Base-by-base conservation (phyloP, 2,329 filamentous ascomycete genomes). In the Diaporthe sp. region DNA sequence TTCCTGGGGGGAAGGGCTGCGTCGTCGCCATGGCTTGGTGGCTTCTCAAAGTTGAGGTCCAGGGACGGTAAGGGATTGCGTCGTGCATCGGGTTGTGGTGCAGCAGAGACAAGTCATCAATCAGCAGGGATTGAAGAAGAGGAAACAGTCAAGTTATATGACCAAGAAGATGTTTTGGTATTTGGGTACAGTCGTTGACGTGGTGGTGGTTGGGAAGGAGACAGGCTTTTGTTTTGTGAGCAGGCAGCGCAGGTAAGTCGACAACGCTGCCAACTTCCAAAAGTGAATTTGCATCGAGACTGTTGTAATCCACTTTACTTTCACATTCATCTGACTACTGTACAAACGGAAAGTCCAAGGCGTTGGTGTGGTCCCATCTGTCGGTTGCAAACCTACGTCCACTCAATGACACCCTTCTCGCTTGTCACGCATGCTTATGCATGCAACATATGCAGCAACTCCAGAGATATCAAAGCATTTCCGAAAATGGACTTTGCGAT, bases 11-110 rank as follows among this genome's bases (percentile, higher is more conserved):
- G 55, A 58, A 58, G 33, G 22, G 19, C 30, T 38, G 10, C 10
- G 35, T 7, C 1, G 35, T 13, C 2, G 2, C 1, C 8, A 3
- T 1, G n/a, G n/a, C 3, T 12, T 10, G 8, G n/a, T n/a, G n/a
- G n/a, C n/a, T n/a, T n/a, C n/a, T n/a, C n/a, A n/a, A n/a, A n/a
- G n/a, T n/a, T n/a, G n/a, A n/a, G n/a, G n/a, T n/a, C n/a, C 28
- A 61, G 58, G 35, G n/a, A 42, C 7, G n/a, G 38, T 2, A 12
- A 60, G 13, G 15, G 22, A 13, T 3, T 25, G n/a, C n/a, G n/a
- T 19, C 1, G 4, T 58, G 55, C 22, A 58, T 17, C 2, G 0
- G 22, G 15, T 10, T n/a, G 10, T 22, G 22, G 10, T 15, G 22
- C 22, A 58, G 12, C 1, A 58, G 33, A 25, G 30, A 25, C 55